These are phyloP conservation scores for Flaveria robusta DNA, from an alignment of 129 eudicot species.

Conservation along the genomic window DNA sequence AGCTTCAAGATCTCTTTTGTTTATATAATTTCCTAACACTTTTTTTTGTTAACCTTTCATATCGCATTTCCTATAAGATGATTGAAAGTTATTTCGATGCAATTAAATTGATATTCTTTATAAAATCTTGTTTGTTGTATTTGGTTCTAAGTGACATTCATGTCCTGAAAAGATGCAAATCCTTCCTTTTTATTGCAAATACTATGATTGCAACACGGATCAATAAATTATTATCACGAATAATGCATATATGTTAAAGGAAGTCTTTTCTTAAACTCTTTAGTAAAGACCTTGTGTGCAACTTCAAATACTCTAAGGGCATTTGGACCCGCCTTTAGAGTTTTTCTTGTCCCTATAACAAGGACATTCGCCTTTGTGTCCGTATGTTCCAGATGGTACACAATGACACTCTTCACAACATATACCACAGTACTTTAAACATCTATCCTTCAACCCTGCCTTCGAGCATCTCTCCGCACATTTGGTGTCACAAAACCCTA, in stretches of 20 bases:
- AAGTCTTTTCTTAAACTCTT: not conserved
- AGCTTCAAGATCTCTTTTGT: not conserved
- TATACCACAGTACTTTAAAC: constrained; percentile 75
- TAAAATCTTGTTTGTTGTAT: not conserved
- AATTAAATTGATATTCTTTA: not conserved
- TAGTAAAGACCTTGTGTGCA: not conserved
- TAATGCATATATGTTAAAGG: not conserved
- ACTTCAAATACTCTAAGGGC: constrained; percentile 49
- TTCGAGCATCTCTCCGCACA: constrained; percentile 72
- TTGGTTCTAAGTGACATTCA: not conserved
- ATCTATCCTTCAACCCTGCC: constrained; percentile 62
- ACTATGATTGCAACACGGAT: not conserved
- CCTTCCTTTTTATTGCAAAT: not conserved
- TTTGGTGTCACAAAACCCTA: constrained; percentile 59
- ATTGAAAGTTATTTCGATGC: not conserved
- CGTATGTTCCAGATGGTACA: constrained; percentile 85
- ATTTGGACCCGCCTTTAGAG: constrained; percentile 70
- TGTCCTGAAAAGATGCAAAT: not conserved
- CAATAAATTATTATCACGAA: not conserved
- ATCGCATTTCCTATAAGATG: not conserved
- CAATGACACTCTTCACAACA: constrained; percentile 76
- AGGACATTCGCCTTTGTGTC: constrained; percentile 77
- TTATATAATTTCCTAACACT: not conserved
- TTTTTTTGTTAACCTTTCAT: not conserved
- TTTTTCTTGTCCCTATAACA: constrained; percentile 76